These are phyloP conservation scores for Psidium friedrichsthalianum DNA, from an alignment of 345 rosid species.

Conservation along the genomic window DNA sequence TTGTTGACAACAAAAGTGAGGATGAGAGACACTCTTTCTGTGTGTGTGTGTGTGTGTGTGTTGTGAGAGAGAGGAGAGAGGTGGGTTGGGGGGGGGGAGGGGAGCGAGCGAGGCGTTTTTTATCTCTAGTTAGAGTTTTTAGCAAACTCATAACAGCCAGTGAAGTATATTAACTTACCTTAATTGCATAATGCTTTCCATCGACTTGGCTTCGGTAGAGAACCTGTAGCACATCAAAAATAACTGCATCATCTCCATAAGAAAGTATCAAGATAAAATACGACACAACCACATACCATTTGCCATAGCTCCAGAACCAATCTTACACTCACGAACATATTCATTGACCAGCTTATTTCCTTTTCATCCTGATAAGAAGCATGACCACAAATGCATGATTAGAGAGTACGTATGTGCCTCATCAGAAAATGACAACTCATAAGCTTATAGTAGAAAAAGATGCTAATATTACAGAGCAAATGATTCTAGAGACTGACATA, in stretches of 20 bases:
- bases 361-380: slow-evolving; percentile 63
- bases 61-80: not conserved
- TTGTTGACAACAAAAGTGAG: not conserved
- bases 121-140: not conserved
- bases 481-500: not conserved
- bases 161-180: slow-evolving; percentile 41
- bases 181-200: slow-evolving; percentile 82
- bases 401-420: not conserved
- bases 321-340: slow-evolving; percentile 69
- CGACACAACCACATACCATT: slow-evolving; percentile 57
- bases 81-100: too few species aligned
- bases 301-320: slow-evolving; percentile 99
- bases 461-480: not conserved
- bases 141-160: not conserved
- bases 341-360: slow-evolving; percentile 86
- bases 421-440: not conserved
- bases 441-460: not conserved
- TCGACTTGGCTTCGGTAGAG: slow-evolving; percentile 66
- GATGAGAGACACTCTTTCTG: not conserved
- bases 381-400: not conserved
- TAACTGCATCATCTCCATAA: slow-evolving; percentile 2
- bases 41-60: not conserved
- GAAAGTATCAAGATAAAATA: not conserved
- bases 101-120: not conserved
- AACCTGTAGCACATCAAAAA: slow-evolving; percentile 39